Conservation (phyloP, 495 filamentous ascomycete species). For the Oleoguttula mirabilis region DNA sequence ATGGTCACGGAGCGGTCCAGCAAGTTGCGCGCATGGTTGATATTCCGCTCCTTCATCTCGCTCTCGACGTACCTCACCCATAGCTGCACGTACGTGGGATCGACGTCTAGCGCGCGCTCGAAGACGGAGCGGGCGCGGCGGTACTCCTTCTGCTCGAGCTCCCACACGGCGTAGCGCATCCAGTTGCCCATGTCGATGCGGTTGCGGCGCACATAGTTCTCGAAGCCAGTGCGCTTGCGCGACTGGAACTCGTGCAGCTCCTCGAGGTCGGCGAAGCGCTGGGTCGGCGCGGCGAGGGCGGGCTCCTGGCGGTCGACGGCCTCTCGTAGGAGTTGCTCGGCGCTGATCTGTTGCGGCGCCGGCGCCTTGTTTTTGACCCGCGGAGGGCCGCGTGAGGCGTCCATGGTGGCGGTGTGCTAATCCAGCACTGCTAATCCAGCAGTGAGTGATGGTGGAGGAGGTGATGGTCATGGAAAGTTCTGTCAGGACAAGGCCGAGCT, state of each 20-base stretch:
- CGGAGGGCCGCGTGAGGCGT: slow-evolving; percentile 83
- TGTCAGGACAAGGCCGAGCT: too few species aligned
- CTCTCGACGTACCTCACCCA: slow-evolving; percentile 89
- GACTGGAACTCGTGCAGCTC: slow-evolving; percentile 97
- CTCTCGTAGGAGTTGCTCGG: slow-evolving; percentile 94
- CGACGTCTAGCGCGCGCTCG: slow-evolving; percentile 88
- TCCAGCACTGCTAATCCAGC: too few species aligned
- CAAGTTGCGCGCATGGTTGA: slow-evolving; percentile 92
- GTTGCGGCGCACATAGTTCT: slow-evolving; percentile 94
- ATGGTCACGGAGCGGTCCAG: slow-evolving; percentile 91
- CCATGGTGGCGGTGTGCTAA: slow-evolving; percentile 56
- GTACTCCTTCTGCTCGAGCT: slow-evolving; percentile 96
- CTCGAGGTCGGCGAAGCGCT: slow-evolving; percentile 91
- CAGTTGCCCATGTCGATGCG: slow-evolving; percentile 95
- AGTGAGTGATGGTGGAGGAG: too few species aligned
- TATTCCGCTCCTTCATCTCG: slow-evolving; percentile 93
- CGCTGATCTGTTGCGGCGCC: slow-evolving; percentile 60
- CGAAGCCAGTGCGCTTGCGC: slow-evolving; percentile 89
- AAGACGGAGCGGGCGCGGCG: slow-evolving; percentile 92
- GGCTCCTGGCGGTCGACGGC: slow-evolving; percentile 95
- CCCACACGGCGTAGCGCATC: slow-evolving; percentile 96
- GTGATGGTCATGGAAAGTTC: too few species aligned
- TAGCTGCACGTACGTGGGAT: slow-evolving; percentile 67
- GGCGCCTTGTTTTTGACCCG: slow-evolving; percentile 96
- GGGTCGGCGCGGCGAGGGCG: slow-evolving; percentile 75